Evolutionary conservation across 1,284 basidiomycete species (phyloP), one percentile per base, ranked within the genome.

Genomic region (Pseudozyma sp.): DNA sequence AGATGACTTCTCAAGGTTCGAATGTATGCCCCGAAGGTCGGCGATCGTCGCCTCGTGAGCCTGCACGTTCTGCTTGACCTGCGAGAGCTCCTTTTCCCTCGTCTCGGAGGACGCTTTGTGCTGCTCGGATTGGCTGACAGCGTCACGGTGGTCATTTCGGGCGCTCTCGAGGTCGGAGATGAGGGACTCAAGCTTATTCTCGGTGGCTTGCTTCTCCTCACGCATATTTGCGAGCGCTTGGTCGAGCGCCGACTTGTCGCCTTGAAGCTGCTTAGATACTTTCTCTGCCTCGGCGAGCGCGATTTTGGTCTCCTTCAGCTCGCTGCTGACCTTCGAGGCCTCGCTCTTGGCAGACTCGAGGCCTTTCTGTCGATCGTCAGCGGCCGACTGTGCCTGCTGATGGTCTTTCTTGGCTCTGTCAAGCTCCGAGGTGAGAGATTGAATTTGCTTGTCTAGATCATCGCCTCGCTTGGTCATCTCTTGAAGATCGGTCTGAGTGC

Each of bases 371-470:
- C 56, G 60, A 44, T 69, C 67, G 7, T 44, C 56, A 8, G 34
- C 52, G 10, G 53, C 24, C 17, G 54, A 55, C 24, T 54, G 51
- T 17, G 60, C 60, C 31, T 51, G 47, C 47, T 63, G 33, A 45
- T 60, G 61, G 29, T 52, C 52, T 17, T 48, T 31, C 29, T 51
- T 71, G 51, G 47, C 51, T 48, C 62, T 31, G 29, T 65, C 62
- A 3, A 70, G 62, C 10, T 70, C 62, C 10, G 54, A 50, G 1
- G 16, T 13, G 29, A 65, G 62, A 5, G 62, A 40, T 39, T 54
- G 16, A 13, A 57, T 16, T 13, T 51, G 46, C 51, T 60, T 47
- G 45, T 65, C 57, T 5, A 65, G 48, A 9, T 65, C 62, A n/a
- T 62, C 47, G 40, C 35, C 54, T 13, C 54, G 68, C 54, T 62